Percentiles rank a stretch among this genome's conserved stretches.
Conservation (phyloP, 106 monocot species). For the Apostasia ramifera region DNA sequence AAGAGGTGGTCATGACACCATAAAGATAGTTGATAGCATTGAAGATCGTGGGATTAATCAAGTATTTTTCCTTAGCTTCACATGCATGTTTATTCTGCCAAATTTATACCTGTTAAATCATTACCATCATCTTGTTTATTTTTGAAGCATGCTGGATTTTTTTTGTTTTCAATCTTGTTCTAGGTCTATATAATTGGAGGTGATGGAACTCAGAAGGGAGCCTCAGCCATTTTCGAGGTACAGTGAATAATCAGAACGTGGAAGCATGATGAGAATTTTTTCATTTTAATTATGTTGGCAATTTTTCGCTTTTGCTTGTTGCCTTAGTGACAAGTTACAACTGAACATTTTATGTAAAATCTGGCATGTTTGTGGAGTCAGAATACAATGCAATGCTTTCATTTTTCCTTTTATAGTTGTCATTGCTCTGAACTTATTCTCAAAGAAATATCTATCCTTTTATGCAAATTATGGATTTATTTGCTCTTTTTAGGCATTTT, state of each 20-base stretch:
- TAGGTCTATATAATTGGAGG: slow-evolving; percentile 92
- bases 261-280: background rate
- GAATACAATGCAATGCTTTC: no score
- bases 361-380: no score
- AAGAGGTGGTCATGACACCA: slow-evolving; percentile 70
- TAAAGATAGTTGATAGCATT: slow-evolving; percentile 77
- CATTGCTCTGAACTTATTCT: no score
- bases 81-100: background rate
- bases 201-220: slow-evolving; percentile 94
- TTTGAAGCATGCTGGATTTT: no score
- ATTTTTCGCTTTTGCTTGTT: background rate
- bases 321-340: no score
- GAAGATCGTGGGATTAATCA: slow-evolving; percentile 79
- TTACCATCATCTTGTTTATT: no score
- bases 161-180: background rate
- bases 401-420: no score
- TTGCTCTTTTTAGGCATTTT: no score
- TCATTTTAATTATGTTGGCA: background rate
- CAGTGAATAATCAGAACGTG: background rate
- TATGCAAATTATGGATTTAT: no score
- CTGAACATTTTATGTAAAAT: no score
- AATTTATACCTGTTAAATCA: no score
- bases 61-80: slow-evolving; percentile 16
- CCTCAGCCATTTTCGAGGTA: slow-evolving; percentile 74
- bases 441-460: no score